phyloP scores from a whole-genome alignment of 257 asterid genomes.

The Jaltomata sinuosa region DNA sequence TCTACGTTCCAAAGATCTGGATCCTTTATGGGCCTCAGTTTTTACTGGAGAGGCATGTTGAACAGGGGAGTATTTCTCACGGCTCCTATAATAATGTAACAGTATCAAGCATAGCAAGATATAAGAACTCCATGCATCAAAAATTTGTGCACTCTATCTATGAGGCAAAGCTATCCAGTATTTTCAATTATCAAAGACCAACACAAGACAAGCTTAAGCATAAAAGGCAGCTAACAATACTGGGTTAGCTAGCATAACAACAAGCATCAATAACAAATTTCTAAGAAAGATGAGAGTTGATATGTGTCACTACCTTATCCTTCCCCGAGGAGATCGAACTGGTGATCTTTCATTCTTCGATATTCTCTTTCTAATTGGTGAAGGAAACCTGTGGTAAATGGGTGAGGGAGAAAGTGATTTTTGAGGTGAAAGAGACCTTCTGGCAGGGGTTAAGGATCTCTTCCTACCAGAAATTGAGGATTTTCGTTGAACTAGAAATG shows the following conservation, averaged over 20 bases:
- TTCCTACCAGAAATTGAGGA: constrained; percentile 24
- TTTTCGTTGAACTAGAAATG: constrained; percentile 42
- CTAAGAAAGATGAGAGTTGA: background rate
- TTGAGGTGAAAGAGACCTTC: constrained; percentile 37
- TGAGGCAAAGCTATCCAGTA: too few species aligned
- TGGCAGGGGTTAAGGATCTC: constrained; percentile 14
- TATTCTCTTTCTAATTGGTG: constrained; percentile 47
- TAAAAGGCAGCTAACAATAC: background rate
- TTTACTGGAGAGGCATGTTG: constrained; percentile 33
- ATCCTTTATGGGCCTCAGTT: constrained; percentile 20
- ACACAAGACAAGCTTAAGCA: background rate
- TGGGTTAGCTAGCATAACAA: background rate
- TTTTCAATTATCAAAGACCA: background rate
- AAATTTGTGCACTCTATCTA: background rate
- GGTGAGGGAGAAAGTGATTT: constrained; percentile 53
- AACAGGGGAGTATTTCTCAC: constrained; percentile 41
- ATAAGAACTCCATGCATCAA: background rate
- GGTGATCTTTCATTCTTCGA: constrained; percentile 35
- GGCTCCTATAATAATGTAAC: constrained; percentile 25
- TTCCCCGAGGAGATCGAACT: constrained; percentile 42
- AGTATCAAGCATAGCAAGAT: background rate
- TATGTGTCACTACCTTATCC: constrained; percentile 45
- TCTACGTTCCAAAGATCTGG: constrained; percentile 23
- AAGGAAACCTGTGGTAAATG: constrained; percentile 27
- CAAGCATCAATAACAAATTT: background rate